Percentiles rank a stretch among this genome's conserved stretches.
Conservation (phyloP, 2,329 filamentous ascomycete species). For the Pezicula neosporulosa region DNA sequence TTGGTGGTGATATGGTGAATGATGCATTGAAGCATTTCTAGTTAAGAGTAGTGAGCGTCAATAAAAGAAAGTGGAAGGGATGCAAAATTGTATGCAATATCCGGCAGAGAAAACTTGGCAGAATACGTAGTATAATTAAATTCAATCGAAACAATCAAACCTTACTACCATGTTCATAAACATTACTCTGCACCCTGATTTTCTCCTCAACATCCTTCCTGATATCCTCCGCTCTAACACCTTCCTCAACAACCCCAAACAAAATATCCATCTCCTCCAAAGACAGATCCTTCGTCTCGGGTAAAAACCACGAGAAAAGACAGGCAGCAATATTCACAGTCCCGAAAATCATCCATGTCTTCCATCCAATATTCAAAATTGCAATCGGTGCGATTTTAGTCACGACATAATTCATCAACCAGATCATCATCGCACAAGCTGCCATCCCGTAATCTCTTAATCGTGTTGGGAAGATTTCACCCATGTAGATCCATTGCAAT, state of each 20-base stretch:
- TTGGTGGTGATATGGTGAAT: constrained; percentile 28
- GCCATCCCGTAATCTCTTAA: constrained; percentile 44
- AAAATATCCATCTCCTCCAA: constrained; percentile 5
- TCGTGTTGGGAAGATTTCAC: constrained; percentile 46
- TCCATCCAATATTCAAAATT: constrained; percentile 42
- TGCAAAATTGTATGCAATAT: not conserved
- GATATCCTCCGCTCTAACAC: constrained; percentile 30
- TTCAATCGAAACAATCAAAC: no score
- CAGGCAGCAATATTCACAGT: not conserved
- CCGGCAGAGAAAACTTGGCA: not conserved
- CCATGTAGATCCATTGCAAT: constrained; percentile 46
- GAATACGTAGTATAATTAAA: no score
- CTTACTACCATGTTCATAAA: no score
- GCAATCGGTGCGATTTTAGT: constrained; percentile 46
- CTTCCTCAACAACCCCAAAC: not conserved
- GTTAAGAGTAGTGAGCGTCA: no score
- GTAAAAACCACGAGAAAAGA: constrained; percentile 37
- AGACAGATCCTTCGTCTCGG: constrained; percentile 3
- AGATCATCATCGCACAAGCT: constrained; percentile 44
- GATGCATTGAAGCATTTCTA: constrained; percentile 16
- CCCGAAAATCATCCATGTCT: constrained; percentile 3
- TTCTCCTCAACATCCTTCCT: constrained; percentile 35
- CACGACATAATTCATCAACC: constrained; percentile 49
- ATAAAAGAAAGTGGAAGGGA: no score
- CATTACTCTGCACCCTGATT: not conserved